Conservation (phyloP, 495 filamentous ascomycete genomes). For the Physcia stellaris region DNA sequence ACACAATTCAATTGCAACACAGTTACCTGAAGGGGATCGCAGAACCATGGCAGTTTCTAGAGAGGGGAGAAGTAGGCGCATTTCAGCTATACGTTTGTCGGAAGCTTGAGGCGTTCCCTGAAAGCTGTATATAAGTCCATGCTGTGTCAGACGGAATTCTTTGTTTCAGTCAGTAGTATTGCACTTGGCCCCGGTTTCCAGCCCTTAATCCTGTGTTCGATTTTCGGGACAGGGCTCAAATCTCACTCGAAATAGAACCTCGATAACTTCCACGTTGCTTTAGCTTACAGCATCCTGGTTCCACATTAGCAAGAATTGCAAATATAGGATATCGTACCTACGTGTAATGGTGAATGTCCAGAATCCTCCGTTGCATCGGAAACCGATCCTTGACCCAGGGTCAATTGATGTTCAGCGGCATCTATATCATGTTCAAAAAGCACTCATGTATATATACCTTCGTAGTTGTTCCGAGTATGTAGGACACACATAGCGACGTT, state of each 20-base stretch:
- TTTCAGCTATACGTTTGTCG: not conserved
- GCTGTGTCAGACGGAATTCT: slow-evolving; percentile 1
- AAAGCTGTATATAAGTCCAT: not conserved
- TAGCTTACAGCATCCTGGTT: not conserved
- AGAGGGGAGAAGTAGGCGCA: slow-evolving; percentile 1
- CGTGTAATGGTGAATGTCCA: not conserved
- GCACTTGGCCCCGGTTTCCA: not conserved
- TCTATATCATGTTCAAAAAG: not conserved
- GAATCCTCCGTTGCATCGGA: not conserved
- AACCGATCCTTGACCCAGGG: not conserved
- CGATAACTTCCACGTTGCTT: not conserved
- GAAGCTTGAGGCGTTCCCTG: not conserved
- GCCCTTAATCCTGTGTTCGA: not conserved
- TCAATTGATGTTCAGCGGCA: not conserved
- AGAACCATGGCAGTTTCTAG: too few species aligned
- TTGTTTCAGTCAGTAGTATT: not conserved
- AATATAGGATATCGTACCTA: not conserved
- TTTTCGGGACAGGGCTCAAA: not conserved
- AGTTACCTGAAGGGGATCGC: too few species aligned
- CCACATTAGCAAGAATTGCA: not conserved
- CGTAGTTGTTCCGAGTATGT: not conserved
- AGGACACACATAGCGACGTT: not conserved
- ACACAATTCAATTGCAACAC: too few species aligned
- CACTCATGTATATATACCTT: not conserved
- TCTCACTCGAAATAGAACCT: not conserved